Evolutionary conservation across 2,329 filamentous ascomycete species (phyloP), one percentile per base, ranked within the genome.

Genomic region (Xylariaceae sp.): DNA sequence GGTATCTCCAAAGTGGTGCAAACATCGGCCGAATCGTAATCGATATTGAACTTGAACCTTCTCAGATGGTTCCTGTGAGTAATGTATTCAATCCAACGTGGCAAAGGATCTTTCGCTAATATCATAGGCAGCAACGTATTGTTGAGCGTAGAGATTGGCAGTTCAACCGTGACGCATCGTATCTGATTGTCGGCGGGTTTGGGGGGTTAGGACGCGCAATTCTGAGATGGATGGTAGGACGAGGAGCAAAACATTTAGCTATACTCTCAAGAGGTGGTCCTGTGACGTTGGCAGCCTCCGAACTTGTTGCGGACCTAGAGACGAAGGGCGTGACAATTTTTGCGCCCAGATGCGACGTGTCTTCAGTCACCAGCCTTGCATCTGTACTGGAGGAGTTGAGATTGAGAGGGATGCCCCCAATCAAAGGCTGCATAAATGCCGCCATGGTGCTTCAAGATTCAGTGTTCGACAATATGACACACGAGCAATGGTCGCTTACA

Each of bases 361-460:
- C 56, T 4, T 51, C 47, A 1, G 20, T 17, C 1, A 37, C 37
- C 17, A 45, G 48, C 2, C 45, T 59, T 1, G 32, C 46, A 3
- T 22, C 27, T 6, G 41, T 48, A 1, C 44, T 5, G 39, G 52
- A n/a, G 49, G 53, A 12, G 55, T 44, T 29, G 41, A 36, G 22
- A 33, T 41, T 4, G n/a, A 34, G 21, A 22, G 48, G 34, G 5
- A 57, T 58, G 53, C 53, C 55, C 3, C 67, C 69, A 1, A 62
- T 74, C 20, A 57, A 59, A 27, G 72, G 72, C 8, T 62, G 73
- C 14, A 60, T 75, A 33, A 69, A 74, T 37, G 60, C 60, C 4
- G 65, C 68, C 3, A 71, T 74, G 68, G 67, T 73, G 2, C 56
- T 68, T 8, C 50, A 61, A 47, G 59, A n/a, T n/a, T n/a, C n/a